Evolutionary conservation across 139 green algal genomes (phyloP), one percentile per base, ranked within the genome.

Genomic region (Trebouxia sp.): DNA sequence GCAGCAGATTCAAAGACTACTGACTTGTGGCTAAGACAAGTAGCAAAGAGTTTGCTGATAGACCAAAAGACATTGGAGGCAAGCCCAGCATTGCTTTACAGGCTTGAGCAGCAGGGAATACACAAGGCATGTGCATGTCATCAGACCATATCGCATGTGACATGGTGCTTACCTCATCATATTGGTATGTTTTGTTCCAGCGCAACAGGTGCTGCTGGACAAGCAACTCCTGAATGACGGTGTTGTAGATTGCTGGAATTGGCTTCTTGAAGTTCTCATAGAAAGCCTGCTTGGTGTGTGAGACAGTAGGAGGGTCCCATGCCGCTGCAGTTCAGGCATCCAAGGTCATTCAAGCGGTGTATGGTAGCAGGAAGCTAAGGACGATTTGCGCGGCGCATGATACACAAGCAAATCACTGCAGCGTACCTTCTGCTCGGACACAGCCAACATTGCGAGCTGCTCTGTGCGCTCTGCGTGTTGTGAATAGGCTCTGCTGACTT

Each of bases 161-260:
- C n/a, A 76, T 37, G 66, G 6, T 11, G 8, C 83, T 76, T 77
- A 96, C 92, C 89, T 86, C 78, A 84, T 92, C 93, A 88, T 98
- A 98, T 51, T 89, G n/a, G 86, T 98, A 98, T 51, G 86, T 89
- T n/a, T 87, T 85, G 85, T 92, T 93, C 89, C 94, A 97, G 41
- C 93, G 89, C 65, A 94, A 93, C 67, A 98, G 92, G 80, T 98
- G 95, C 76, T 97, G 93, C 90, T 97, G 93, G 58, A 98, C 93
- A 30, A 98, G 86, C 35, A 98, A 90, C 88, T 98, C 95, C 81
- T 96, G 88, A 6, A 98, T 69, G 11, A 98, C 91, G 17, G 85
- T 93, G 82, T 84, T 94, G 92, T 97, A 98, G 42, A 98, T 89
- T 78, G 79, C 81, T 12, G 90, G 83, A 43, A 98, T 88, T 0